Base-by-base conservation (phyloP, 2,329 filamentous ascomycete genomes). In the Colletotrichum australisinense region DNA sequence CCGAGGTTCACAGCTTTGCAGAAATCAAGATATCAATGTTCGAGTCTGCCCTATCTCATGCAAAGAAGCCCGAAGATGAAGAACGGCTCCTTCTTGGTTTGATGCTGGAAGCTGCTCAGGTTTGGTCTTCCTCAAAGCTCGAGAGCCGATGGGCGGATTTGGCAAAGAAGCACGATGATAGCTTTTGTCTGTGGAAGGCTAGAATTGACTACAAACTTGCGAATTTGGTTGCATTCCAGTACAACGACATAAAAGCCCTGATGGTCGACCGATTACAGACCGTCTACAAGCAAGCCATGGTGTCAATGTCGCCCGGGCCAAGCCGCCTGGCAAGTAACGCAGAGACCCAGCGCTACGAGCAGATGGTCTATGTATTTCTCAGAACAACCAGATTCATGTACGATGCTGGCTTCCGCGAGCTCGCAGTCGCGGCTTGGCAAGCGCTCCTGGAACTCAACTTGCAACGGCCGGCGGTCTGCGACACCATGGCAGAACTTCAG, bases 361-460 rank as follows among this genome's bases (percentile, higher is more conserved):
- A 90, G 73, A 86, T 90, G 64, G 83, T 94, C 2, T 94, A 97
- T 78, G 83, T 97, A 1, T 89, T 98, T 22, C 84, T 97, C 1
- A 90, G 94, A 53, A 80, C 92, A n/a, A 96, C 94, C 0, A 82
- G 90, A 2, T 93, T 97, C 78, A 86, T 96, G 35, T 87, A 91
- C 57, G 93, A 97, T 78, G 87, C 93, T 58, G 96, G 96, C 0
- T 98, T 93, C 79, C 85, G 87, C 57, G 96, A 98, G 79, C 85
- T 94, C 35, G 92, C 94, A 1, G 85, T 94, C 3, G 94, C 92
- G 11, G 87, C 93, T 5, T 98, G 96, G 95, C 96, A 98, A 83
- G 93, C 91, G 6, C 78, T 93, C 1, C 82, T 98, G 0, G 96
- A 98, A 78, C 86, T 93, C 65, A 91, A 90, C 22, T 88, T 95